These are phyloP conservation scores for Cutaneotrichosporon cutaneum DNA, from an alignment of 1,284 basidiomycete species.

Conservation along the genomic window DNA sequence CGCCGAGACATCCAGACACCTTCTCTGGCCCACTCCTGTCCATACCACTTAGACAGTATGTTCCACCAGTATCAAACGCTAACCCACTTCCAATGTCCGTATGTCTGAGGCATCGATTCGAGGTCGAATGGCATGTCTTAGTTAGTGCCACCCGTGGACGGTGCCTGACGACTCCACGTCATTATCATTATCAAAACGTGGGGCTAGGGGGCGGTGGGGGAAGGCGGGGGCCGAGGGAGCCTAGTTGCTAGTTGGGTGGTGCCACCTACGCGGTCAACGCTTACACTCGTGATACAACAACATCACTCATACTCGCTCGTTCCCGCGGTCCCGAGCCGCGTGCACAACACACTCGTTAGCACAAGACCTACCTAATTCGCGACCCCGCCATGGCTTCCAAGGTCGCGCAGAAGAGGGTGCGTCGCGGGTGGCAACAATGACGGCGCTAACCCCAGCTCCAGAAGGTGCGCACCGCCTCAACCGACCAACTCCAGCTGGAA, in stretches of 20 bases:
- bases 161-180: background rate
- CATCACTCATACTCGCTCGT: background rate
- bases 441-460: slow-evolving; percentile 36
- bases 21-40: background rate
- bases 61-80: background rate
- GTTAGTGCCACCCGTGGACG: background rate
- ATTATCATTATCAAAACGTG: background rate
- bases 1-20: background rate
- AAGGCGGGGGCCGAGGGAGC: background rate
- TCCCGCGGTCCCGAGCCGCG: background rate
- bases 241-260: too few relatives aligned
- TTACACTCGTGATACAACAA: background rate
- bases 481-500: background rate
- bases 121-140: background rate
- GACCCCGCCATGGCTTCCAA: slow-evolving; percentile 49
- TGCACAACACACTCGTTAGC: background rate
- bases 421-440: slow-evolving; percentile 21
- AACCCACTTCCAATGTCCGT: background rate
- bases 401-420: slow-evolving; percentile 53
- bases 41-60: background rate
- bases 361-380: too few relatives aligned
- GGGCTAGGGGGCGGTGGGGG: background rate
- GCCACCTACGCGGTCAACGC: too few relatives aligned
- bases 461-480: slow-evolving; percentile 32
- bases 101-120: background rate